phyloP scores from a whole-genome alignment of 2,329 filamentous ascomycete genomes.

The Epichloe bromicola region DNA sequence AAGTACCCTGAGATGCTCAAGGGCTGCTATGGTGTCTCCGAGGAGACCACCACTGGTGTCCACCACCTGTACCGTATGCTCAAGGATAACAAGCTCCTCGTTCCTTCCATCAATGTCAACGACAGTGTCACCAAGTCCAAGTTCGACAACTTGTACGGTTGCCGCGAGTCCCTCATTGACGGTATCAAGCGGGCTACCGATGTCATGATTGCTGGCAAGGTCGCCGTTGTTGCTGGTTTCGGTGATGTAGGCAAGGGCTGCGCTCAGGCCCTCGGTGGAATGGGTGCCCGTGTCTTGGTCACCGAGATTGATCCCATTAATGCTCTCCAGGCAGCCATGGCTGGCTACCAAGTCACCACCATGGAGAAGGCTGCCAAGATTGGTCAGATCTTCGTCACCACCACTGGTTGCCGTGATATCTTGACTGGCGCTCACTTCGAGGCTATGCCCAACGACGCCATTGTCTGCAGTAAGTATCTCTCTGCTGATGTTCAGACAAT shows the following conservation, averaged over 20 bases:
- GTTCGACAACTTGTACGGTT: conserved; percentile 99
- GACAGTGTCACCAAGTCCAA: conserved; percentile 99
- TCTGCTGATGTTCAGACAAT: neutral
- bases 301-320: conserved; percentile 99
- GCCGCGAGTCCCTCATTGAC: conserved; percentile 96
- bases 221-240: conserved; percentile 93
- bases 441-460: conserved; percentile 92
- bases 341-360: conserved; percentile 89
- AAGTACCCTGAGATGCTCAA: conserved; percentile 99
- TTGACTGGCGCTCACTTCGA: conserved; percentile 86
- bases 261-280: conserved; percentile 86
- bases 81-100: conserved; percentile 77
- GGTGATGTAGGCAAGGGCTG: conserved; percentile 99
- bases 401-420: conserved; percentile 98
- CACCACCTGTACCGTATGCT: conserved; percentile 99
- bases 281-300: conserved; percentile 93
- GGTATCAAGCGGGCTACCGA: conserved; percentile 99
- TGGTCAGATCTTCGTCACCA: conserved; percentile 98
- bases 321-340: conserved; percentile 95
- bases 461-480: conserved; percentile 71
- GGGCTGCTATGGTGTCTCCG: conserved; percentile 95
- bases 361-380: conserved; percentile 89
- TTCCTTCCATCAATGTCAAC: conserved; percentile 98
- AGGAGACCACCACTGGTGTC: conserved; percentile 99
- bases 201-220: conserved; percentile 99